Evolutionary conservation across 1,284 basidiomycete genomes (phyloP), one percentile per base, ranked within the genome.

Genomic region (Cryptococcus jaspeensis): DNA sequence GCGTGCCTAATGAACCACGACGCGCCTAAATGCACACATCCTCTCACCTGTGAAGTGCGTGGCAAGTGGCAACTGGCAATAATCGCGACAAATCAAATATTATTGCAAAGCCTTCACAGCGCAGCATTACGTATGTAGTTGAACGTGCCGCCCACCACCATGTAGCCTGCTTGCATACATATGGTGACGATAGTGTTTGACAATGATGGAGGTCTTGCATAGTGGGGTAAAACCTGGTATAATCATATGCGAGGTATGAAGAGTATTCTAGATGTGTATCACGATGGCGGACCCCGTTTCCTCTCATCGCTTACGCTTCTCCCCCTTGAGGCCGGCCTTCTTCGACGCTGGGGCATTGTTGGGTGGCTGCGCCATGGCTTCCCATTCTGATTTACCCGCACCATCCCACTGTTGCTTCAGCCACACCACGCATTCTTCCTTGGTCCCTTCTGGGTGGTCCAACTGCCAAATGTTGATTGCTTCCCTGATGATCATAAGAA

Each of bases 391-490:
- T 50, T 59, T 56, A 13, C 59, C 63, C 35, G 55, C 52, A 3
- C 64, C 64, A n/a, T 64, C 55, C 74, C 74, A 76, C 53, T 55
- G 43, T n/a, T 50, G 47, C 44, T 59, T 49, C 4, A 97, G 76
- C 90, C 89, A 95, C 22, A 70, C 71, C 32, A 81, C 73, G 69
- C 89, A 91, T 8, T 86, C 83, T 5, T 85, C 86, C 66, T 84
- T 83, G 1, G 84, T 83, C 0, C 81, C 82, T 1, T 80, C 67
- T 0, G 92, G 89, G 71, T 92, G 79, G 38, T 84, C 85, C 12
- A 96, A 81, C 71, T 93, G 91, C 90, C 90, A 95, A 59, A 85
- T 83, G 22, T 90, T 72, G 41, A 95, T 81, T 39, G 81, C 82
- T 18, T 81, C 76, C n/a, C 89, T 80, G 18, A 87, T 81, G 23